A percentile compares a stretch with the other conserved stretches of the same genome.
These are phyloP conservation scores for Globisporangium orthogonon DNA, from an alignment of 352 stramenopile genomes.

Conservation along the genomic window DNA sequence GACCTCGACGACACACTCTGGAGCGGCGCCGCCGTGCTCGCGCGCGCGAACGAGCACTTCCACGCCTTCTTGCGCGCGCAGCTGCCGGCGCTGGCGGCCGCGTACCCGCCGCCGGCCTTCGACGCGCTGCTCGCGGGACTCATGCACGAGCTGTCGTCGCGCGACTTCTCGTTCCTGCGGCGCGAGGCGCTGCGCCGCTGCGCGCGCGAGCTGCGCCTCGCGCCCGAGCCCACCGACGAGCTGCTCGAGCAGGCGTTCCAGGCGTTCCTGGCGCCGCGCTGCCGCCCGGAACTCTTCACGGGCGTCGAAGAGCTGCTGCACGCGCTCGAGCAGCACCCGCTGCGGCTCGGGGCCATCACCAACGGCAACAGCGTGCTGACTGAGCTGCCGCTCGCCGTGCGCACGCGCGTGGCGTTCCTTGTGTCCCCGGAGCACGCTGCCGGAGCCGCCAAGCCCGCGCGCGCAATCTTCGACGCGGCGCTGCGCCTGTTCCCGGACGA, in stretches of 20 bases:
- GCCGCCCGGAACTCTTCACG: slow-evolving; percentile 53
- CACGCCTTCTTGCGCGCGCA: slow-evolving; percentile 33
- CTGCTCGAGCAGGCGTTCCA: slow-evolving; percentile 49
- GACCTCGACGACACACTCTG: slow-evolving; percentile 79
- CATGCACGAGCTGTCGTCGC: slow-evolving; percentile 31
- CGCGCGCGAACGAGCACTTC: slow-evolving; percentile 37
- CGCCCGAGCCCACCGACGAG: slow-evolving; percentile 1
- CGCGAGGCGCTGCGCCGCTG: slow-evolving; percentile 52
- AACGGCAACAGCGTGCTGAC: slow-evolving; percentile 62
- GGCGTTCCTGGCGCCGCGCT: slow-evolving; percentile 51
- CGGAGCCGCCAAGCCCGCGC: slow-evolving; percentile 32
- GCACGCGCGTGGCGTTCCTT: slow-evolving; percentile 35
- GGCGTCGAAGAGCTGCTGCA: slow-evolving; percentile 43
- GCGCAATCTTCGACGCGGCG: slow-evolving; percentile 53
- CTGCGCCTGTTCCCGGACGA: slow-evolving; percentile 25
- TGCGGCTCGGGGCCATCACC: slow-evolving; percentile 46
- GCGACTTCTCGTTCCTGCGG: slow-evolving; percentile 68
- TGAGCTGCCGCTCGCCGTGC: slow-evolving; percentile 37
- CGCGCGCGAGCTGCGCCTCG: slow-evolving; percentile 15
- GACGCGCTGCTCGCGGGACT: slow-evolving; percentile 31
- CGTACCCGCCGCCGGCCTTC: slow-evolving; percentile 43
- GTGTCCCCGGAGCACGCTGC: slow-evolving; percentile 45
- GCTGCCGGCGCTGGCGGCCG: slow-evolving; percentile 22
- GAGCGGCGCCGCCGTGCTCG: slow-evolving; percentile 47
- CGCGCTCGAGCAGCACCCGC: slow-evolving; percentile 26